Conservation (phyloP, 768 basidiomycete genomes). For the Dacryopinax primogenitus region DNA sequence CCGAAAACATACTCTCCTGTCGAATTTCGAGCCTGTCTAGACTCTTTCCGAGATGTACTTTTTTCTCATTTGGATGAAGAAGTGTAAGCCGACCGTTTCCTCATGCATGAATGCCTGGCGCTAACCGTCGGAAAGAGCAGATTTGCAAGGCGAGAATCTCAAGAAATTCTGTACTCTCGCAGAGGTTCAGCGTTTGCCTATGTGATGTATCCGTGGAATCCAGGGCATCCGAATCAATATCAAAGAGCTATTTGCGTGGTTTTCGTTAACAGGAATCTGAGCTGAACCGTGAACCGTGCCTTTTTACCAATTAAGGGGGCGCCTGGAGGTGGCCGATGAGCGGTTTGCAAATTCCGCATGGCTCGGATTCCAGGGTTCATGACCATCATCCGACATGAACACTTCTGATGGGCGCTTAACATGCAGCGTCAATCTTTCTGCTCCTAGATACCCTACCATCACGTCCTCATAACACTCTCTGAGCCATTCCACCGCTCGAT, state of each 20-base stretch:
- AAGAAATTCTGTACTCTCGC: not conserved
- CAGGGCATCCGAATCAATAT: too few relatives aligned
- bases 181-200: not conserved
- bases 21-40: conserved; percentile 11
- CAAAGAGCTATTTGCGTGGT: too few relatives aligned
- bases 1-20: conserved; percentile 12
- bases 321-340: too few relatives aligned
- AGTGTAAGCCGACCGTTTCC: conserved; percentile 9
- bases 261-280: too few relatives aligned
- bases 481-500: not conserved
- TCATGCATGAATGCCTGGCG: not conserved
- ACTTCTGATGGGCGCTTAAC: too few relatives aligned
- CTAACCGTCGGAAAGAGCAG: not conserved
- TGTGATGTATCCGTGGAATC: not conserved
- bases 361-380: too few relatives aligned
- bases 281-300: too few relatives aligned
- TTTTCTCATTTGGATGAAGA: conserved; percentile 14
- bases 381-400: too few relatives aligned
- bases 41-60: conserved; percentile 14
- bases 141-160: not conserved
- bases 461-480: not conserved
- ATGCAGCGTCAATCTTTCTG: not conserved
- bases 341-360: too few relatives aligned
- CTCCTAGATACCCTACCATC: not conserved
- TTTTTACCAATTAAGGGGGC: too few relatives aligned